A percentile compares a stretch with the other conserved stretches of the same genome.
Conservation (phyloP, 768 basidiomycete genomes). For the Bullera alba region DNA sequence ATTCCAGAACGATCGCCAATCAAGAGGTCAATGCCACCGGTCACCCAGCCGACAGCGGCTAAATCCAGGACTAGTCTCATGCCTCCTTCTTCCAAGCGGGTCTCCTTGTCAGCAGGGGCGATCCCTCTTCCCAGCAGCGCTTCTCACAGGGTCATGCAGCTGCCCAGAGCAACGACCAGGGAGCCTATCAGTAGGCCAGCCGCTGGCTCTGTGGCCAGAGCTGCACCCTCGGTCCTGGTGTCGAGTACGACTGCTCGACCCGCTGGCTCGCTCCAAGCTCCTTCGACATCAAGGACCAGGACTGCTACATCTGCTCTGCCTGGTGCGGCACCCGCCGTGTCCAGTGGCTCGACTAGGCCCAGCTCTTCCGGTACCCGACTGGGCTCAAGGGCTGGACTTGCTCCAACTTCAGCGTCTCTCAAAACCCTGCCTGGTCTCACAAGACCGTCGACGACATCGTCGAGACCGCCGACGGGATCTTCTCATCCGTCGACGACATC, state of each 20-base stretch:
- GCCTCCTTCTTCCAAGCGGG: constrained; percentile 3
- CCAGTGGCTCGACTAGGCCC: not conserved
- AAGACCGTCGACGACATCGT: too few species aligned
- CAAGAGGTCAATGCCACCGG: not conserved
- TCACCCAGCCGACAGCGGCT: not conserved
- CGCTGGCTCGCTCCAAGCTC: not conserved
- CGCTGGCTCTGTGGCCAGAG: not conserved
- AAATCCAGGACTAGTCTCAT: not conserved
- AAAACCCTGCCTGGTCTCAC: too few species aligned
- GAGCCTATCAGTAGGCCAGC: not conserved
- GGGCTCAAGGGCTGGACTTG: not conserved
- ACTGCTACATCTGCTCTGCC: too few species aligned
- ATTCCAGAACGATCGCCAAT: not conserved
- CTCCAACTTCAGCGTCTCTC: too few species aligned
- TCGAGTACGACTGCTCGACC: not conserved
- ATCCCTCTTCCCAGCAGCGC: constrained; percentile 11
- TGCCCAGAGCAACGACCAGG: not conserved
- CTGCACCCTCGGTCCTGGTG: not conserved
- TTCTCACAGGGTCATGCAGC: not conserved
- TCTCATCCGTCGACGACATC: too few species aligned
- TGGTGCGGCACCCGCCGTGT: not conserved
- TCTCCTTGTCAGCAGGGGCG: constrained; percentile 28
- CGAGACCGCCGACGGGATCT: too few species aligned
- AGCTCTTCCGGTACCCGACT: not conserved
- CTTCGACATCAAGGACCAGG: not conserved